Percentiles rank a stretch among this genome's conserved stretches.
Evolutionary conservation across 2,329 filamentous ascomycete genomes (phyloP).

Genomic region (Pezizomycotina sp.): DNA sequence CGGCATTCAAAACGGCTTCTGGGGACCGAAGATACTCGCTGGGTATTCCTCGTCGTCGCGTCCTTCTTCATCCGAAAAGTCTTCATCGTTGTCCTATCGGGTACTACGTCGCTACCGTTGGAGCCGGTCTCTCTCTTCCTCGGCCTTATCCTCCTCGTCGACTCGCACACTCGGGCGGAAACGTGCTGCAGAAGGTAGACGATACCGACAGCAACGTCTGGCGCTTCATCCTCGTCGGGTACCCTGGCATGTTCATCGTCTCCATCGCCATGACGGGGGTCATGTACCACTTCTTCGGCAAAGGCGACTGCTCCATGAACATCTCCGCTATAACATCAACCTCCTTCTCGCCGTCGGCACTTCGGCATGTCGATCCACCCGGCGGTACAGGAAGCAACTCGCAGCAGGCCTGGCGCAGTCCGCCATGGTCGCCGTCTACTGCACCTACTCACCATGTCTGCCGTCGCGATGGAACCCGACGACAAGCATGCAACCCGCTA

Average conservation of each 20-base stretch:
- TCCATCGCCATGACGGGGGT: slow-evolving; percentile 87
- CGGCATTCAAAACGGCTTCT: slow-evolving; percentile 90
- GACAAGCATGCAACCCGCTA: slow-evolving; percentile 82
- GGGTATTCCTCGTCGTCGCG: slow-evolving; percentile 70
- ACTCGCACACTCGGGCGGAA: slow-evolving; percentile 94
- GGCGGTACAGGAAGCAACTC: slow-evolving; percentile 79
- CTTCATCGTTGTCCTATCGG: slow-evolving; percentile 81
- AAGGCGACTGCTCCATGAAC: slow-evolving; percentile 75
- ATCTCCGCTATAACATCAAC: slow-evolving; percentile 93
- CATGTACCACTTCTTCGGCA: slow-evolving; percentile 94
- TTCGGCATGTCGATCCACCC: slow-evolving; percentile 81
- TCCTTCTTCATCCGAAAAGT: slow-evolving; percentile 90
- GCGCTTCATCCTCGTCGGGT: slow-evolving; percentile 76
- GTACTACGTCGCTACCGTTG: slow-evolving; percentile 81
- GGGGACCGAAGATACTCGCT: slow-evolving; percentile 92
- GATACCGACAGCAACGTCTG: slow-evolving; percentile 68
- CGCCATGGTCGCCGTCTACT: slow-evolving; percentile 93
- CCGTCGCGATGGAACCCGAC: slow-evolving; percentile 96
- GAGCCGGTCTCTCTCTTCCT: slow-evolving; percentile 85
- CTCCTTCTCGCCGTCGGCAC: slow-evolving; percentile 59
- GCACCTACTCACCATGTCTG: slow-evolving; percentile 94
- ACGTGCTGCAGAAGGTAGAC: slow-evolving; percentile 91
- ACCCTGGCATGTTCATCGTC: slow-evolving; percentile 82
- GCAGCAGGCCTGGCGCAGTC: slow-evolving; percentile 87
- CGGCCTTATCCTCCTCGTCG: slow-evolving; percentile 79